Evolutionary conservation across 2,329 filamentous ascomycete species (phyloP), one percentile per base, ranked within the genome.

Genomic region (Macrophomina tecta): DNA sequence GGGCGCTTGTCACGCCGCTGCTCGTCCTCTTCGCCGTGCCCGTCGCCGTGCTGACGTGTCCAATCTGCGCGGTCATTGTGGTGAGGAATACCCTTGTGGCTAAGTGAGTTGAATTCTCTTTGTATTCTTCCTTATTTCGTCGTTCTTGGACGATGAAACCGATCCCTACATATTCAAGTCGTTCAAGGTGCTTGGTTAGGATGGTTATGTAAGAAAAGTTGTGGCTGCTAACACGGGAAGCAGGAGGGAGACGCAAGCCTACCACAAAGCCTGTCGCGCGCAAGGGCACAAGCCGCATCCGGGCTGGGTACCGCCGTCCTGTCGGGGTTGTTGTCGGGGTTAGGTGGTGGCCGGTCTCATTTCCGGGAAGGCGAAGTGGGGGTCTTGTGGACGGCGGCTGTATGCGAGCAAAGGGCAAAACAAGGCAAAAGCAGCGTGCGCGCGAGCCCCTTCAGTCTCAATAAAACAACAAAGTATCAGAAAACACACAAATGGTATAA

Each of bases 221-320:
- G 36, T 38, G n/a, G 2, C 52, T n/a, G 18, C 32, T 53, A 32
- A 55, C 34, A 4, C 16, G 12, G 14, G 8, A 53, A 45, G 42
- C 52, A 55, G 52, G 23, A 18, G 9, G 16, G 53, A 60, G 28
- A 60, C 38, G 40, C 55, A 16, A 28, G 28, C 12, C 23, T 60
- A 60, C 28, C 55, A 60, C 28, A 2, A 23, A 3, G 11, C 11
- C 8, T 60, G 55, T 28, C 38, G 40, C 6, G 28, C 4, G 28
- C 14, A 6, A 23, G 38, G 38, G 11, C 55, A 60, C 40, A 60
- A 60, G 28, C 55, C 55, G 28, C 55, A 60, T 11, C 55, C 55
- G 12, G 40, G 23, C 16, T 60, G 55, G 55, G 55, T 60, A 28
- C 55, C 55, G 14, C 55, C 55, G 40, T 40, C 32, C 8, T 60